Base-by-base conservation (phyloP, 768 basidiomycete genomes). In the Boletus coccyginus region DNA sequence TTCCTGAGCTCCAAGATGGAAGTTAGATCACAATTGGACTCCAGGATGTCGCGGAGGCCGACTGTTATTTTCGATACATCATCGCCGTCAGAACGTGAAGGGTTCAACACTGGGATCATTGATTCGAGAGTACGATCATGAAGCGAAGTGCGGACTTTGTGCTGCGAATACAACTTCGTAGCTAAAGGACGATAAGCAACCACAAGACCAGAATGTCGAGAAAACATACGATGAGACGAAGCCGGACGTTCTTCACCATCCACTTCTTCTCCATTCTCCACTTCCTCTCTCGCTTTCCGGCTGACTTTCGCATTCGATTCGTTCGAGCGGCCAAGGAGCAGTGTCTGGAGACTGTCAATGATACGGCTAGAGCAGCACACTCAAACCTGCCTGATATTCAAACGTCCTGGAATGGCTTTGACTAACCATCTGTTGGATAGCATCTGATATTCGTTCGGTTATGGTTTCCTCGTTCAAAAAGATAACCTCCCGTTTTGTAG, bases 401-500 rank as follows among this genome's bases (percentile, higher is more conserved):
- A 88, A 91, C 0, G 78, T 75, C 60, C 84, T 75, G n/a, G 87
- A 87, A 53, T 88, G 78, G 57, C 80, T 84, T 60, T 86, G 80
- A 31, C 75, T 80, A 42, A 81, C 76, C 13, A 94, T 73, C n/a
- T 80, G 72, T 59, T 92, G 90, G 3, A 98, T 77, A 1, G 78
- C 78, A 64, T 90, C 85, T 14, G 88, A 83, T 44, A 98, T 85
- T 9, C 77, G 77, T 60, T 92, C 86, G 7, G 87, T 87, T 64
- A 98, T 91, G 14, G 74, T 77, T 50, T 98, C 96, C 69, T 98
- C 94, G 58, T 97, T 85, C 47, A 98, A 71, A 65, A 98, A 98
- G 62, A 94, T 92, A 1, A 98, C 94, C 69, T 98, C 95, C 44
- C 90, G 88, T 70, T 99, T 99, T 3, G 97, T 98, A 0, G 96